A percentile compares a stretch with the other conserved stretches of the same genome.
These are phyloP conservation scores for Strobilomyces echinocephalus DNA, from an alignment of 768 basidiomycete genomes.

Conservation along the genomic window DNA sequence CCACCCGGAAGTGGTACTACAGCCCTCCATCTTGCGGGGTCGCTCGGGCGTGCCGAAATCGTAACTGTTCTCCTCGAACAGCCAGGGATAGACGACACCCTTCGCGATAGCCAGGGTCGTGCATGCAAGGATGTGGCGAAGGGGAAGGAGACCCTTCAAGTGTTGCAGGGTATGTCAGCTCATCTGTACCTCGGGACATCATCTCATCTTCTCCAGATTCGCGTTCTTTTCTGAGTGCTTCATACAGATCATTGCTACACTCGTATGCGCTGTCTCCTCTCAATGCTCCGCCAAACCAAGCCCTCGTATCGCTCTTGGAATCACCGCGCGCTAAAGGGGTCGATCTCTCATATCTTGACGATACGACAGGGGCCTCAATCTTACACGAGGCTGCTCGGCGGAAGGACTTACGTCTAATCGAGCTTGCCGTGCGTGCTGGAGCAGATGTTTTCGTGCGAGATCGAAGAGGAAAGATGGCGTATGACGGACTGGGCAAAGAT, in stretches of 20 bases:
- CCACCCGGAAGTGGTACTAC: conserved; percentile 69
- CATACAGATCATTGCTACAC: conserved; percentile 67
- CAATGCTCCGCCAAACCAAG: conserved; percentile 36
- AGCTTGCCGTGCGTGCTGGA: conserved; percentile 79
- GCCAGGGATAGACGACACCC: conserved; percentile 73
- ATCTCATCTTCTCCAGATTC: conserved; percentile 51
- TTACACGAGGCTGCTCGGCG: conserved; percentile 85
- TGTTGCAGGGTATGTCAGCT: conserved; percentile 58
- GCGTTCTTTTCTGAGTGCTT: conserved; percentile 66
- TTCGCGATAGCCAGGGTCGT: conserved; percentile 60
- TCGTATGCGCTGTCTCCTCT: conserved; percentile 65
- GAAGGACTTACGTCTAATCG: conserved; percentile 75
- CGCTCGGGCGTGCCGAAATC: conserved; percentile 66
- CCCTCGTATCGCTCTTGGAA: conserved; percentile 54
- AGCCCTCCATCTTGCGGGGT: conserved; percentile 68
- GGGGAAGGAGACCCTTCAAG: conserved; percentile 56
- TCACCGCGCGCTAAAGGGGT: conserved; percentile 67
- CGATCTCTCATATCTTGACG: conserved; percentile 78
- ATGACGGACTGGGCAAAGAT: conserved; percentile 68
- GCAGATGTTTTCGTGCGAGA: conserved; percentile 88
- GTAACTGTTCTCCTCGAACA: conserved; percentile 76
- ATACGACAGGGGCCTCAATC: conserved; percentile 68
- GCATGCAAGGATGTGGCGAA: conserved; percentile 71
- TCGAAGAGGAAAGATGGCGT: conserved; percentile 62
- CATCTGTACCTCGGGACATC: background rate